Evolutionary conservation across 306 rosid species (phyloP), one percentile per base, ranked within the genome.

Genomic region (Senna siamea): DNA sequence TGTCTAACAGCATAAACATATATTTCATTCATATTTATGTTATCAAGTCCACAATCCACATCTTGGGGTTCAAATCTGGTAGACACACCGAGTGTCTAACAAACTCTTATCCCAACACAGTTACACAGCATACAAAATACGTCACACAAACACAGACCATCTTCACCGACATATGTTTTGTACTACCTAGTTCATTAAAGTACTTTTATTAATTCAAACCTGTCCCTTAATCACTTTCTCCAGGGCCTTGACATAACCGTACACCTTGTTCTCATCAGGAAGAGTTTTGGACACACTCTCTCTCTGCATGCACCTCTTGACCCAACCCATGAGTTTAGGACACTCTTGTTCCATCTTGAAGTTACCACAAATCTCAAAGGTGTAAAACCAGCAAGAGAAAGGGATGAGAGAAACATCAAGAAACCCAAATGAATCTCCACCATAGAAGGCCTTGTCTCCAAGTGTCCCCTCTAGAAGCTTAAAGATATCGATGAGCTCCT

Each of bases 301-400:
- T 35, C 53, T 77, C 14, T 80, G 53, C 56, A 77, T 18, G 74
- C 93, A 82, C 47, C 84, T 86, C 48, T 53, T 84, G 8, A 35
- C 84, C 91, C 94, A 87, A 23, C 54, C 68, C 12, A 85, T 5
- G 1, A 87, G 58, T 71, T 83, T 81, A 59, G 90, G 93, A 32
- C 87, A 81, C 82, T 69, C 86, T 8, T 62, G 52, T 60, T 84
- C 89, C 38, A 82, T 69, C 53, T 78, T 86, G 67, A 86, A 84
- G 38, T 82, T 76, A 0, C 78, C 90, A 59, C 47, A 78, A 0
- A 65, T 55, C 61, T 86, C 87, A 51, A 10, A 83, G 7, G 81
- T 12, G 48, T 79, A 73, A 19, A 88, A 86, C 93, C 89, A 83
- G 13, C 69, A 6, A 1, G 74, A 80, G 40, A 64, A 70, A 2